Evolutionary conservation across 352 stramenopile genomes (phyloP).

Genomic region (Globisporangium perplexum): DNA sequence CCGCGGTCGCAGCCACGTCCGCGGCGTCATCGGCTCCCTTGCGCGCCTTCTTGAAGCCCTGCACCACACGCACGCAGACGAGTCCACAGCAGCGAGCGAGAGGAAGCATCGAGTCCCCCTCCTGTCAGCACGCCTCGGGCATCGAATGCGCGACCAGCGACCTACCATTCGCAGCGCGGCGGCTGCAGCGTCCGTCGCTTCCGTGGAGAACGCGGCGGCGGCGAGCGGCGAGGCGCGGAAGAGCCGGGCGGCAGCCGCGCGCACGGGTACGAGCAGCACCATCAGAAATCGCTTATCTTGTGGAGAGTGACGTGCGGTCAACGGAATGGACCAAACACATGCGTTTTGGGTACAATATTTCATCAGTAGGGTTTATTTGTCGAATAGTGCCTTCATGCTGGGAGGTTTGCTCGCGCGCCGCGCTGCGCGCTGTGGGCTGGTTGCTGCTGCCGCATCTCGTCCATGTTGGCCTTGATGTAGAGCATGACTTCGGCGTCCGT

Average conservation of each 20-base stretch:
- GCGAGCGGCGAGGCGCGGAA: slow-evolving; percentile 13
- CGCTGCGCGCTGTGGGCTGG: too few relatives aligned
- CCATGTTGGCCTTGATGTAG: slow-evolving; percentile 66
- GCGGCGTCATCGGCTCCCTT: slow-evolving; percentile 23
- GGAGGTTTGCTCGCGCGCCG: too few relatives aligned
- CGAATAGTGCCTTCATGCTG: background rate
- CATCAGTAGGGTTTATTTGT: too few relatives aligned
- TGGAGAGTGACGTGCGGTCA: background rate
- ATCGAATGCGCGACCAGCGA: background rate
- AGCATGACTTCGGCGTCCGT: slow-evolving; percentile 53
- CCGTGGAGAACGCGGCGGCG: slow-evolving; percentile 36
- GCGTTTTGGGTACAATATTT: background rate
- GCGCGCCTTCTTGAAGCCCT: slow-evolving; percentile 54
- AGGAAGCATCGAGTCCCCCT: background rate
- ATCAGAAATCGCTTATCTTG: background rate
- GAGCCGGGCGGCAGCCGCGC: slow-evolving; percentile 26
- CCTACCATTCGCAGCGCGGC: slow-evolving; percentile 66
- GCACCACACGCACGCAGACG: background rate
- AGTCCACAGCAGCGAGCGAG: too few relatives aligned
- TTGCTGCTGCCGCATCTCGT: slow-evolving; percentile 35
- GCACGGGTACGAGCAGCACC: slow-evolving; percentile 43
- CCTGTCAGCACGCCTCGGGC: background rate
- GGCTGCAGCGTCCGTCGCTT: slow-evolving; percentile 65
- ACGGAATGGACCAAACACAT: background rate
- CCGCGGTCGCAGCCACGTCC: background rate